Base-by-base conservation (phyloP, 176 grass and related monocot species). In the Rhynchospora breviuscula region DNA sequence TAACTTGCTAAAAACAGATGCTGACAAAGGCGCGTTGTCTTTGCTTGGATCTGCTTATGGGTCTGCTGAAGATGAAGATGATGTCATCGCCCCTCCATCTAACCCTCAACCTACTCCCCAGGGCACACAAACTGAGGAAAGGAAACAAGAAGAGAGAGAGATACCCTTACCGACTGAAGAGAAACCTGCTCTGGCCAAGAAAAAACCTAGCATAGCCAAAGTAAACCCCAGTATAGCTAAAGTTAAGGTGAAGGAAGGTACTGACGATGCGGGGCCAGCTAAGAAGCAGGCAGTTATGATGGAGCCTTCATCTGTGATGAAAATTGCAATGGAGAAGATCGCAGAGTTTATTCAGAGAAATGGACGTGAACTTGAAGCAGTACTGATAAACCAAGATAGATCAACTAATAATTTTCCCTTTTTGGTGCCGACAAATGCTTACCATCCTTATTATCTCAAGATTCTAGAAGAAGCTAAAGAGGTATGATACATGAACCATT, bases 371-470 rank as follows among this genome's bases (percentile, higher is more conserved):
- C 94, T 98, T 59, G 93, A 98, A 83, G 87, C 84, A 72, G 90
- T 95, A 59, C 88, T 98, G 59, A 90, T 98, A 82, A 90, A 95
- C 52, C 96, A 98, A 88, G 96, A 98, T 76, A 93, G 87, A 78
- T 74, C 82, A 43, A 86, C 85, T 51, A 90, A 91, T 65, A 89
- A 90, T 75, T 95, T 98, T 82, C 89, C 93, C 23, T 98, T 98
- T 93, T 90, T 98, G 91, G 64, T 95, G 33, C 40, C 90, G 9
- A 90, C 88, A 48, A 94, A 98, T 89, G 90, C 87, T 53, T 95
- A 95, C 84, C 93, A 91, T 86, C 77, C 88, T 0, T 98, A 95
- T 85, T 98, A 98, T 88, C 89, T 87, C 19, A 95, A 87, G 79
- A 74, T 91, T 80, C 93, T 98, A 10, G 76, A 90, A 89, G 93